Percentiles rank a stretch among this genome's conserved stretches.
These are phyloP conservation scores for Mayamaea pseudoterrestris DNA, from an alignment of 108 stramenopile genomes.

Conservation along the genomic window DNA sequence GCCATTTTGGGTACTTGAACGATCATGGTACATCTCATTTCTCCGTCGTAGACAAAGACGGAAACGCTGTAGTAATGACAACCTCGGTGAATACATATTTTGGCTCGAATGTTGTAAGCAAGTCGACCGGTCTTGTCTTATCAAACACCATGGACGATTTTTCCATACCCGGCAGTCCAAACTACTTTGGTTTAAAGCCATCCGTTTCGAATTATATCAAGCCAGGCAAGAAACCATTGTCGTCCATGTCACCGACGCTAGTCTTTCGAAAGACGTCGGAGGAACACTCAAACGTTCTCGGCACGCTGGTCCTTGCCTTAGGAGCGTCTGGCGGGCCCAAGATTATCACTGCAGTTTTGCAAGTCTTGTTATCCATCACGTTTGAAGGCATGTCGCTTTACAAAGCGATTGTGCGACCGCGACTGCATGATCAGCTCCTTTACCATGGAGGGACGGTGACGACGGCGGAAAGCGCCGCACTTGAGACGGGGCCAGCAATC, in stretches of 20 bases:
- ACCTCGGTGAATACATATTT: conserved; percentile 50
- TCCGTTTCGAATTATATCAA: conserved; percentile 52
- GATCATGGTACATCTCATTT: conserved; percentile 74
- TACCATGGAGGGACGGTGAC: conserved; percentile 45
- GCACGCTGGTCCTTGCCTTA: conserved; percentile 31
- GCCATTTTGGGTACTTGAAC: conserved; percentile 55
- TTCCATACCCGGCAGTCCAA: conserved; percentile 45
- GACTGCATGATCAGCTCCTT: conserved; percentile 69
- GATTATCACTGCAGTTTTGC: conserved; percentile 66
- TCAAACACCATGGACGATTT: conserved; percentile 77
- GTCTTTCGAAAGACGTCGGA: conserved; percentile 23
- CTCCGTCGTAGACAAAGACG: conserved; percentile 60
- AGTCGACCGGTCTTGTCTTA: conserved; percentile 65
- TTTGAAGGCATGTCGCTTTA: conserved; percentile 53
- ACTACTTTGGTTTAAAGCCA: conserved; percentile 51
- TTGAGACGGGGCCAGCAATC: conserved; percentile 28
- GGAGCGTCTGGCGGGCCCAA: conserved; percentile 75
- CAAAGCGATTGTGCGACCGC: conserved; percentile 35
- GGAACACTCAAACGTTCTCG: conserved; percentile 9
- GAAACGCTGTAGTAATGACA: conserved; percentile 67
- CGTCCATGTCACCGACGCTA: conserved; percentile 77
- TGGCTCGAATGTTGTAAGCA: conserved; percentile 30
- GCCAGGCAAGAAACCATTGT: conserved; percentile 65
- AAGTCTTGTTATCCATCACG: conserved; percentile 51
- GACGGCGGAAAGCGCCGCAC: conserved; percentile 11